A percentile compares a stretch with the other conserved stretches of the same genome.
phyloP scores from a whole-genome alignment of 208 protist species.

The Angomonas desouzai region DNA sequence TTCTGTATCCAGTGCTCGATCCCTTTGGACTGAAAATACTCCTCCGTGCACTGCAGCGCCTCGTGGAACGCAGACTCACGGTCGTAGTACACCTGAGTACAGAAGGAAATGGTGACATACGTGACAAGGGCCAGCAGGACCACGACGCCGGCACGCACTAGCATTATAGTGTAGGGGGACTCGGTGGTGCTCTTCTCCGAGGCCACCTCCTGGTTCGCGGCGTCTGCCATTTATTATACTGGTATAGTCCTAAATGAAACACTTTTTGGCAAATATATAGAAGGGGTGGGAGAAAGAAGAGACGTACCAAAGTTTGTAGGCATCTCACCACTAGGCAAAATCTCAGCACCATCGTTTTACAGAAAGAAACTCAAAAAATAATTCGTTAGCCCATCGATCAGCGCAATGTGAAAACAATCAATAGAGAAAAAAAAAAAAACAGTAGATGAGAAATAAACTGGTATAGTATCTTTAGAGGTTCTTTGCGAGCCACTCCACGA shows the following conservation, averaged over 20 bases:
- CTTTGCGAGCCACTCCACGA: constrained; percentile 13
- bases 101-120: constrained; percentile 64
- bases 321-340: too few species aligned
- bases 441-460: neutral
- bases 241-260: too few species aligned
- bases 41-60: constrained; percentile 53
- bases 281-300: too few species aligned
- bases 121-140: constrained; percentile 41
- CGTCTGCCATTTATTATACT: neutral
- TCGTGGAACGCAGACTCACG: constrained; percentile 52
- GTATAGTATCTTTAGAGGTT: neutral
- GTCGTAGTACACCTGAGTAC: constrained; percentile 71
- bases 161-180: constrained; percentile 26
- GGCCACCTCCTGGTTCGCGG: neutral
- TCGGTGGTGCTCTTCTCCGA: neutral
- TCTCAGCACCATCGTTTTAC: too few species aligned
- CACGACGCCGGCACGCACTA: constrained; percentile 39
- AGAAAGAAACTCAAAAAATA: too few species aligned
- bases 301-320: too few species aligned
- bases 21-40: constrained; percentile 14
- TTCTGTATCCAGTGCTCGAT: constrained; percentile 67
- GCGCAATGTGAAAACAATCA: too few species aligned
- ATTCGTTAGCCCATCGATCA: too few species aligned
- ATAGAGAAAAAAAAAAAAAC: neutral
- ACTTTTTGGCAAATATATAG: too few species aligned